These are phyloP conservation scores for Komagataea norvegica DNA, from an alignment of 1,139 yeast genomes.

Conservation along the genomic window DNA sequence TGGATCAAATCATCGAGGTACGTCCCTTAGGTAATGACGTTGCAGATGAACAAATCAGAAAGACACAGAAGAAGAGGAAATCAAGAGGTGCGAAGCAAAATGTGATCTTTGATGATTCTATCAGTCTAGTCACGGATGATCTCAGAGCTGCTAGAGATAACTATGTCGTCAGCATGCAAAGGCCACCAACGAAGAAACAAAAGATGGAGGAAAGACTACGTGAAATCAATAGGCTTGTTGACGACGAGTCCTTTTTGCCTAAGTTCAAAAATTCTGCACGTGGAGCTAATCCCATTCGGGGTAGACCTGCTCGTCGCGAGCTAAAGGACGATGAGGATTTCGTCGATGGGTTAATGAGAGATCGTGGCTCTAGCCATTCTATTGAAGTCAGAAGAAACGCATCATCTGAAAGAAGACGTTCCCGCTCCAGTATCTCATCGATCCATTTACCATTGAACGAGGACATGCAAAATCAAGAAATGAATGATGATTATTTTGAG, in stretches of 20 bases:
- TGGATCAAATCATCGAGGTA: constrained; percentile 1
- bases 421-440: constrained; percentile 23
- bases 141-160: constrained; percentile 23
- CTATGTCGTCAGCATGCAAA: constrained; percentile 20
- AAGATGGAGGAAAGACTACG: constrained; percentile 1
- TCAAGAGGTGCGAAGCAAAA: neutral
- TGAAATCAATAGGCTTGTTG: constrained; percentile 1
- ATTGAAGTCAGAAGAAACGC: constrained; percentile 23
- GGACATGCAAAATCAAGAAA: neutral
- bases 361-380: constrained; percentile 24
- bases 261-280: neutral
- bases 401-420: constrained; percentile 21
- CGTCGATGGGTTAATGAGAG: constrained; percentile 21
- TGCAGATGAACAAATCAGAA: neutral
- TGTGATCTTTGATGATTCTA: constrained; percentile 17
- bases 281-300: constrained; percentile 8
- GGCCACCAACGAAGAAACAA: constrained; percentile 6
- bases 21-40: neutral
- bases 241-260: constrained; percentile 7
- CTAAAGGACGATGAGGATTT: constrained; percentile 19
- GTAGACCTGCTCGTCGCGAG: constrained; percentile 12
- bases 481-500: constrained; percentile 11
- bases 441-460: constrained; percentile 14
- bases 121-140: constrained; percentile 20
- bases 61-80: constrained; percentile 9